These are phyloP conservation scores for Colletotrichum chlorophyti DNA, from an alignment of 2,329 filamentous ascomycete species.

Conservation along the genomic window DNA sequence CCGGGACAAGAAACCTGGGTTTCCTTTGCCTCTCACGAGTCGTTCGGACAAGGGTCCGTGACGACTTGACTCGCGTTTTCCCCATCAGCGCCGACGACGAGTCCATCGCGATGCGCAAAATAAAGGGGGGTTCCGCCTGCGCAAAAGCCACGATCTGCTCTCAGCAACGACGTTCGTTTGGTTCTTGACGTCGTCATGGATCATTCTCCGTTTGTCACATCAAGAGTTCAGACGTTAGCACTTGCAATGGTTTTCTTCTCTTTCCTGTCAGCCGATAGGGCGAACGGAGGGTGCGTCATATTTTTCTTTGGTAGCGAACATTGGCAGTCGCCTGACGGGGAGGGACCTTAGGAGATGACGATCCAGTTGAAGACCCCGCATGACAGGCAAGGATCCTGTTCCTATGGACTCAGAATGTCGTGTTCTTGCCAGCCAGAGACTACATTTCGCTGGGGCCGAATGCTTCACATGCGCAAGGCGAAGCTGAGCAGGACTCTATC, in stretches of 20 bases:
- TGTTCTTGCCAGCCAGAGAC: neutral
- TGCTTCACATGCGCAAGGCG: neutral
- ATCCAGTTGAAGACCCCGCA: neutral
- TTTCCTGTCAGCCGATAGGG: too few relatives aligned
- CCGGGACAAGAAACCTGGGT: neutral
- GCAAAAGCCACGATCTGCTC: too few relatives aligned
- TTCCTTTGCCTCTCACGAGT: neutral
- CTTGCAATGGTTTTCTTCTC: too few relatives aligned
- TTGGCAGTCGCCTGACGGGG: neutral
- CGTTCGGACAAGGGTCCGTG: neutral
- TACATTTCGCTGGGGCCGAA: neutral
- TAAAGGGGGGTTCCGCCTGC: neutral
- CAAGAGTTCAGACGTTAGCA: too few relatives aligned
- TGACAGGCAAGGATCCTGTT: neutral
- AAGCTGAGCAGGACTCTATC: neutral
- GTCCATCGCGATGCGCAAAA: too few relatives aligned
- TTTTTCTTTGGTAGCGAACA: neutral
- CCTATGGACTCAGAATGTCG: neutral
- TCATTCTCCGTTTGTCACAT: too few relatives aligned
- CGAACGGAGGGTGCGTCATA: too few relatives aligned
- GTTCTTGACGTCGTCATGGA: too few relatives aligned
- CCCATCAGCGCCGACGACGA: too few relatives aligned
- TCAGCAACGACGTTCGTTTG: too few relatives aligned
- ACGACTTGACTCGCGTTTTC: slow-evolving; percentile 1
- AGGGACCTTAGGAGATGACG: neutral